Evolutionary conservation across 306 rosid genomes (phyloP).

Genomic region (Cucumis cinereus): DNA sequence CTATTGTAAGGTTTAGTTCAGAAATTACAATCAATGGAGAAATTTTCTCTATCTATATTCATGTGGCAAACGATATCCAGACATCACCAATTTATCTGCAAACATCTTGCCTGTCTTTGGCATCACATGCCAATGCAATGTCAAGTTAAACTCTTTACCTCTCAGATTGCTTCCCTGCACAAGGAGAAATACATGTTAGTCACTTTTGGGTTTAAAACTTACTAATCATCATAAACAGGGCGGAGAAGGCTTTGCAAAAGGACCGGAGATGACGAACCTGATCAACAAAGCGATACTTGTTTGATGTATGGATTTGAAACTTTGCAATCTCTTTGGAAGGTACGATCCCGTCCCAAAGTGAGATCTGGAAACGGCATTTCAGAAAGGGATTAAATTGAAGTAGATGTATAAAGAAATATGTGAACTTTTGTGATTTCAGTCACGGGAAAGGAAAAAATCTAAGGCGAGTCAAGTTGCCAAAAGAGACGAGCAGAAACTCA

Average conservation of each 20-base stretch:
- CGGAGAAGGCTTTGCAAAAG: not conserved
- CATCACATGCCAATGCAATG: slow-evolving; percentile 98
- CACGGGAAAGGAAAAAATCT: not conserved
- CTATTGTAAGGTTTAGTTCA: not conserved
- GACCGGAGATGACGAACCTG: slow-evolving; percentile 26
- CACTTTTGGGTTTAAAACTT: not conserved
- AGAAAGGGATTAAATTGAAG: slow-evolving; percentile 1
- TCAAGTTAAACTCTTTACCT: slow-evolving; percentile 75
- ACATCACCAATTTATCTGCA: slow-evolving; percentile 58
- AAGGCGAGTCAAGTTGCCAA: not conserved
- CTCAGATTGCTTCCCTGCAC: slow-evolving; percentile 76
- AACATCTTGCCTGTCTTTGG: slow-evolving; percentile 95
- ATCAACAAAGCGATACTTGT: slow-evolving; percentile 67
- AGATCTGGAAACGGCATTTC: slow-evolving; percentile 35
- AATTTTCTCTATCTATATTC: slow-evolving; percentile 51
- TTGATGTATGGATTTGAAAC: slow-evolving; percentile 71
- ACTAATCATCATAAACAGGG: not conserved
- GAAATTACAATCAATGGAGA: slow-evolving; percentile 1
- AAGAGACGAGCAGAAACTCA: slow-evolving; percentile 4
- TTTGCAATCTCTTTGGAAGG: slow-evolving; percentile 73
- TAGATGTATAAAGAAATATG: not conserved
- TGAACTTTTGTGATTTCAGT: not conserved
- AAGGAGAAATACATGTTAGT: not conserved
- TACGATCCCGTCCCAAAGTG: slow-evolving; percentile 92
- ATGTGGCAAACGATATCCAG: slow-evolving; percentile 64